These are phyloP conservation scores for Aspergillus pseudoviridinutans DNA, from an alignment of 2,329 filamentous ascomycete species.

Conservation along the genomic window DNA sequence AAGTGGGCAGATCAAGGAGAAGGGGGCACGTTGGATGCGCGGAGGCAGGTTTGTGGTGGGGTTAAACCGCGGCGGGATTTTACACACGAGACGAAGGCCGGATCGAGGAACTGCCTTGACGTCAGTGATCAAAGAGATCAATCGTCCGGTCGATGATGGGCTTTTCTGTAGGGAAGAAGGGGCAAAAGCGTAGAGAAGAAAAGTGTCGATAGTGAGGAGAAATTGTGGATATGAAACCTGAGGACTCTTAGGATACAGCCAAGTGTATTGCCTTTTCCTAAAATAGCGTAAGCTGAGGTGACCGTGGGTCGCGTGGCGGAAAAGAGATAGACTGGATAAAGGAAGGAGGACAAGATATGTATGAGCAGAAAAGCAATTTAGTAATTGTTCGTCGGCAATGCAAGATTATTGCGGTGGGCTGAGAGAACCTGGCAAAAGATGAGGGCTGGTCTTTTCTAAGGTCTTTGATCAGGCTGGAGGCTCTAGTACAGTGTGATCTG, in stretches of 20 bases:
- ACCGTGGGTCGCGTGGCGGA: slow-evolving; percentile 3
- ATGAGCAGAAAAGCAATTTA: too few relatives aligned
- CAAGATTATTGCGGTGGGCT: background rate
- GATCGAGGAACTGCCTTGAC: background rate
- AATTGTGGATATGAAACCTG: background rate
- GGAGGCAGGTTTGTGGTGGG: slow-evolving; percentile 17
- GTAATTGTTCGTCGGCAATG: background rate
- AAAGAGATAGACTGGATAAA: background rate
- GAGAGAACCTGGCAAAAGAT: background rate
- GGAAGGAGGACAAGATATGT: background rate
- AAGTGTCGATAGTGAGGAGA: background rate
- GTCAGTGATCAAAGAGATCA: background rate
- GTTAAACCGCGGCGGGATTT: slow-evolving; percentile 18
- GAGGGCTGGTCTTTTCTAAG: background rate
- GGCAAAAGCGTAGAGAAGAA: background rate
- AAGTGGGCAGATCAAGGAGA: slow-evolving; percentile 1
- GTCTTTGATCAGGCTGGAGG: background rate
- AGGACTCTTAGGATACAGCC: background rate
- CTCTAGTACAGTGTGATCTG: too few relatives aligned
- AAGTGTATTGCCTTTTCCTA: background rate
- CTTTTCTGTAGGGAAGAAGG: background rate
- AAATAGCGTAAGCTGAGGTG: background rate
- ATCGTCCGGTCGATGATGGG: background rate
- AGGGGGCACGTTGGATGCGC: slow-evolving; percentile 6
- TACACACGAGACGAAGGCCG: slow-evolving; percentile 5